A percentile compares a stretch with the other conserved stretches of the same genome.
phyloP scores from a whole-genome alignment of 345 rosid species.

The Eucalyptus sp. region DNA sequence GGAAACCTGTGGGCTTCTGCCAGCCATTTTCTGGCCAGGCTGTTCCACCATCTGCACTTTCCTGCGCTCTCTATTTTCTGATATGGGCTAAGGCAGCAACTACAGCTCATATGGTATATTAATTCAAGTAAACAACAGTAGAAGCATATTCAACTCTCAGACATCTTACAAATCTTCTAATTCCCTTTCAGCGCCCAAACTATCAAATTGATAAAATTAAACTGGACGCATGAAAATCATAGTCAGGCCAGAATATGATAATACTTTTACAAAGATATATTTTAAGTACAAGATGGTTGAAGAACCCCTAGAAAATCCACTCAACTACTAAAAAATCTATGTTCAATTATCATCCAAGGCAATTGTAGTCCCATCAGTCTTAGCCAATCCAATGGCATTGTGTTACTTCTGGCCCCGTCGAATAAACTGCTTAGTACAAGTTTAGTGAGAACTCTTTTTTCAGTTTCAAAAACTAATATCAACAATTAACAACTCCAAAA shows the following conservation, averaged over 20 bases:
- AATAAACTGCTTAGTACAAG: neutral
- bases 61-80: constrained; percentile 86
- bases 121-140: neutral
- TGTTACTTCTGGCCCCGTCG: neutral
- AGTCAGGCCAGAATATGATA: neutral
- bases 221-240: neutral
- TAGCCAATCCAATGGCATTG: neutral
- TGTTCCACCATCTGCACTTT: constrained; percentile 95
- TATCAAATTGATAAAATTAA: neutral
- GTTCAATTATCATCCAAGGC: neutral
- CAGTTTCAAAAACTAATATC: neutral
- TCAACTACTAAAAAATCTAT: neutral
- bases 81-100: constrained; percentile 43
- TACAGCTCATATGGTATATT: neutral
- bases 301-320: neutral
- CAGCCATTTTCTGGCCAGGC: constrained; percentile 77
- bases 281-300: neutral
- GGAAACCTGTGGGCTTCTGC: constrained; percentile 55
- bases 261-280: neutral
- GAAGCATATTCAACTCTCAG: neutral
- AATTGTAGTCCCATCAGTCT: neutral
- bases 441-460: neutral
- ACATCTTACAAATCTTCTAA: neutral
- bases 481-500: neutral
- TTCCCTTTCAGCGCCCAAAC: neutral